Base-by-base conservation (phyloP, 192 early-diverging fungal genomes). In the Mortierella hygrophila region DNA sequence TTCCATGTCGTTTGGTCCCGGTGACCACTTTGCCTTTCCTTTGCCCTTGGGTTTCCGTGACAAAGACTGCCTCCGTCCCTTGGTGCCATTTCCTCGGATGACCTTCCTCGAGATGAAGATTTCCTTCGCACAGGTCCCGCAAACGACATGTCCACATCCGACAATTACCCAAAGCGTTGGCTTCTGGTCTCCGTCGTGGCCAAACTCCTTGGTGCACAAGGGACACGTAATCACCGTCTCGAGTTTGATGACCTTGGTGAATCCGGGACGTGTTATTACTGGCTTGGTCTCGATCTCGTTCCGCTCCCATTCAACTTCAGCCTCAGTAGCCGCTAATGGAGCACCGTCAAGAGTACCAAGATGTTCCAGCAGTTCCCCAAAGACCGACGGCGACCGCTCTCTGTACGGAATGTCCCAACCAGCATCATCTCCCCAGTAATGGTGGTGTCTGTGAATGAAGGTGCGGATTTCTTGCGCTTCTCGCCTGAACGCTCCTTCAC, bases 101-200 rank as follows among this genome's bases (percentile, higher is more conserved):
- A 35, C 29, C 47, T 55, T 49, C 60, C 68, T 83, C 0, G 71
- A 44, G 29, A 69, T 49, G 44, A 83, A 83, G 38, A 78, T 49
- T 35, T 42, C 75, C 23, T 83, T 76, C 3, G 77, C 69, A 49
- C 82, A 83, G 4, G 68, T 72, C 2, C 70, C 76, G 57, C 82
- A 83, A 42, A 83, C 74, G 76, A 83, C 82, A 41, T 83, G 82
- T 7, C 82, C 82, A 60, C 82, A 83, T 21, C 82, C 82, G 4
- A 72, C 32, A 10, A 83, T 47, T 32, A 83, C 82, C 75, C 75
- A 83, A 6, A 83, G 76, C 35, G 65, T 74, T 26, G 82, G 73
- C 15, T 26, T 69, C 0, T 69, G 44, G 13, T 68, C 55, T 13
- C 75, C 82, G 15, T 26, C 32, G 9, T 69, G 57, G 4, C 82